Percentiles rank a stretch among this genome's conserved stretches.
Conservation (phyloP, 805 yeast genomes). For the Barnettozyma sp. region DNA sequence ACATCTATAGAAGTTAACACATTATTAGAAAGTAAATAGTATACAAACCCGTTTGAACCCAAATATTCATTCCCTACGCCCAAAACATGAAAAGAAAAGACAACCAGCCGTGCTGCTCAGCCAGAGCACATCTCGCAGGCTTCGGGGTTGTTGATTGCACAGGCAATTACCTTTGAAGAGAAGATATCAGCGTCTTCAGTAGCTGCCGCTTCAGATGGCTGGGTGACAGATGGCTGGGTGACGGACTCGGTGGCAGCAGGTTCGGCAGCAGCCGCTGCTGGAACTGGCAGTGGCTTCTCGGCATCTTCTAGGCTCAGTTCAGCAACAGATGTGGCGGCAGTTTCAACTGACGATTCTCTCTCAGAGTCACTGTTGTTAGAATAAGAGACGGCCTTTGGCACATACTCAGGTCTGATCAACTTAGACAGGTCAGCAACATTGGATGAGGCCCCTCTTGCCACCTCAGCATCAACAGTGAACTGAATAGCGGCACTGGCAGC, state of each 20-base stretch:
- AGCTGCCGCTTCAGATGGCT: too few species aligned
- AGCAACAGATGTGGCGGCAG: conserved; percentile 30
- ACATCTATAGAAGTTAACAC: too few species aligned
- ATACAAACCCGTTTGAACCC: conserved; percentile 5
- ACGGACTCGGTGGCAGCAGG: conserved; percentile 20
- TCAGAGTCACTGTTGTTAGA: conserved; percentile 21
- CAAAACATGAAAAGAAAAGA: conserved; percentile 1
- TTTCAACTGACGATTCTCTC: conserved; percentile 23
- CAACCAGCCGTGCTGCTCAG: too few species aligned
- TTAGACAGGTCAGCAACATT: conserved; percentile 29
- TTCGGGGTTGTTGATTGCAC: conserved; percentile 96
- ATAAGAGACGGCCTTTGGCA: conserved; percentile 21
- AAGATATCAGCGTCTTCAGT: conserved; percentile 68
- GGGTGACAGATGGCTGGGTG: too few species aligned
- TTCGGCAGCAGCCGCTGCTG: conserved; percentile 12
- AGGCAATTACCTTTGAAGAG: conserved; percentile 90
- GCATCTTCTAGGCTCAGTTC: conserved; percentile 36
- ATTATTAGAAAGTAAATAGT: too few species aligned
- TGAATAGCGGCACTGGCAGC: conserved; percentile 96
- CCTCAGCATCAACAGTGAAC: conserved; percentile 81
- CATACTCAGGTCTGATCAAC: conserved; percentile 33
- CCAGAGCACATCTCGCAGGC: conserved; percentile 99
- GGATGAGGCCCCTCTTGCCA: conserved; percentile 88
- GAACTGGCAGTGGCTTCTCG: conserved; percentile 27
- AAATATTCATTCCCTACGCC: too few species aligned